Conservation (phyloP, 192 early-diverging fungal genomes). For the Backusella macrospora region DNA sequence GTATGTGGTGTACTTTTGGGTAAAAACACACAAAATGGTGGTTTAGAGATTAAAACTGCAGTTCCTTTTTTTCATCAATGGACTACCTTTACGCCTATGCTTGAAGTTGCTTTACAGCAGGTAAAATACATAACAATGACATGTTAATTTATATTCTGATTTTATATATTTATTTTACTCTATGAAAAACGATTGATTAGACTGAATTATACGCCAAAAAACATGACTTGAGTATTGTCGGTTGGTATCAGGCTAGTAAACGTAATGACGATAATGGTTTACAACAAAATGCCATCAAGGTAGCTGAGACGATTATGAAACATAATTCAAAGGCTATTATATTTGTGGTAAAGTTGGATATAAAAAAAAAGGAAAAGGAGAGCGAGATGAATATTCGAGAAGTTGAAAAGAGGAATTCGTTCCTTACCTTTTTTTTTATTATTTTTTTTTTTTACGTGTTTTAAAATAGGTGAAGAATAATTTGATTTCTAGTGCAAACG, state of each 20-base stretch:
- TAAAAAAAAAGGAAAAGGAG: background rate
- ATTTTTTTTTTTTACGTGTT: too few relatives aligned
- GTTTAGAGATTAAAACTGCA: slow-evolving; percentile 45
- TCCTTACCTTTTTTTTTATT: too few relatives aligned
- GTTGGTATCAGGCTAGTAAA: slow-evolving; percentile 67
- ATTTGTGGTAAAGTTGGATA: slow-evolving; percentile 49
- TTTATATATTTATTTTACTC: slow-evolving; percentile 4
- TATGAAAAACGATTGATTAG: slow-evolving; percentile 33
- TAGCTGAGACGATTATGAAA: slow-evolving; percentile 54
- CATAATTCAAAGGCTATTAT: slow-evolving; percentile 50
- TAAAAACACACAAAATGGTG: slow-evolving; percentile 20
- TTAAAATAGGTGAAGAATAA: slow-evolving; percentile 16
- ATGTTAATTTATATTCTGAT: background rate
- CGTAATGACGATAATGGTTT: slow-evolving; percentile 46
- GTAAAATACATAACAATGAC: slow-evolving; percentile 37
- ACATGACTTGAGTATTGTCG: slow-evolving; percentile 55
- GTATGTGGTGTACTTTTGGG: slow-evolving; percentile 83
- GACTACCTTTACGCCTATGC: slow-evolving; percentile 77
- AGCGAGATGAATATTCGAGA: background rate
- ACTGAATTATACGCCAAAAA: slow-evolving; percentile 58
- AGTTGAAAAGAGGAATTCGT: background rate
- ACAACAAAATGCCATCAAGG: slow-evolving; percentile 49
- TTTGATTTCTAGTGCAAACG: background rate
- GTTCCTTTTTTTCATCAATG: slow-evolving; percentile 86
- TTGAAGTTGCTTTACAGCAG: slow-evolving; percentile 85